Conservation (phyloP, 2,329 filamentous ascomycete species). For the Fusarium buxicola region DNA sequence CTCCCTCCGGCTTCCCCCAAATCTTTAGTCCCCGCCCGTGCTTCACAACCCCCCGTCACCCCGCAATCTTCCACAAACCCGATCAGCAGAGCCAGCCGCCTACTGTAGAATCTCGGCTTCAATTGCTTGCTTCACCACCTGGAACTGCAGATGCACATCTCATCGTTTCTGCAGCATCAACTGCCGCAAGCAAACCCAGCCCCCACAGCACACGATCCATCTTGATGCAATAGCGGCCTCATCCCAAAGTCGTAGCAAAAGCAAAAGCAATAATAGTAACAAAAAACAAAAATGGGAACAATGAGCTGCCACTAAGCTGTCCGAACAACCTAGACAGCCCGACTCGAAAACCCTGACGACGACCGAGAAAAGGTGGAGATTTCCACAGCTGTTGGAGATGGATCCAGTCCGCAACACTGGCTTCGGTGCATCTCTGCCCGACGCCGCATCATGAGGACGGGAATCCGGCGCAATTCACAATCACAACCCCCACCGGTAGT, state of each 20-base stretch:
- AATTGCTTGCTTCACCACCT: background rate
- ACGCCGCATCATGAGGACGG: constrained; percentile 27
- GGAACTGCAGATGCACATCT: background rate
- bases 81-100: constrained; percentile 6
- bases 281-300: constrained; percentile 6
- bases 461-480: constrained; percentile 25
- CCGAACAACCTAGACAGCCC: no score
- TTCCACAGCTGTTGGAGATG: constrained; percentile 24
- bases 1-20: constrained; percentile 7
- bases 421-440: constrained; percentile 38
- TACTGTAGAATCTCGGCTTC: constrained; percentile 4
- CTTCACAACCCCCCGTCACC: constrained; percentile 6
- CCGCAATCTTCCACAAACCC: constrained; percentile 21
- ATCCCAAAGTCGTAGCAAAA: background rate
- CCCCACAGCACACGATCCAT: background rate
- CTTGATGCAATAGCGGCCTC: background rate
- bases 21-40: constrained; percentile 11
- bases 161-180: background rate
- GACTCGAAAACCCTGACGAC: constrained; percentile 27
- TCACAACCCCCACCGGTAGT: constrained; percentile 14
- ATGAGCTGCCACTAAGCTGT: constrained; percentile 28
- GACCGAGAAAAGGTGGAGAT: constrained; percentile 39
- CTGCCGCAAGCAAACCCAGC: constrained; percentile 2
- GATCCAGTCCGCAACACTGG: constrained; percentile 31
- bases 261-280: background rate